Percentiles rank a stretch among this genome's conserved stretches.
Conservation (phyloP, 106 monocot species). For the Dioscorea alata region DNA sequence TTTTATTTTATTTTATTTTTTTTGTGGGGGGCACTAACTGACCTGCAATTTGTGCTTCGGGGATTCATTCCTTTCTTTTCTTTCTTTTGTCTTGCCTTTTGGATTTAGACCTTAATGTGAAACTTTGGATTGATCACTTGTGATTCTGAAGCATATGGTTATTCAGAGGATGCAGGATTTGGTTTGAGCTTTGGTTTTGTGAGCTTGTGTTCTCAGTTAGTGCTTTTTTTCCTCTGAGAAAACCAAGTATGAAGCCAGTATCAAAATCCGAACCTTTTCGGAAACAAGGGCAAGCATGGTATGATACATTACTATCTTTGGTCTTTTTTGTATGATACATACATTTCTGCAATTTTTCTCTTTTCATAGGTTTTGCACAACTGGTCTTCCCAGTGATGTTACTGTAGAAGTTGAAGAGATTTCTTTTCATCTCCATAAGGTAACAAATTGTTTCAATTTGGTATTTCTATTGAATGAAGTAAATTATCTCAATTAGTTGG, state of each 20-base stretch:
- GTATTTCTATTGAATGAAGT: not conserved
- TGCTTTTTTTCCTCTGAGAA: slow-evolving; percentile 5
- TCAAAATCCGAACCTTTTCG: slow-evolving; percentile 34
- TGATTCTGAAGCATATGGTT: too few species aligned
- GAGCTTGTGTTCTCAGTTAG: not conserved
- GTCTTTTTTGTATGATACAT: not conserved
- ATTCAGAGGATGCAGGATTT: not conserved
- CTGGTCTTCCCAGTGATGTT: slow-evolving; percentile 65
- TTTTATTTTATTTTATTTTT: too few species aligned
- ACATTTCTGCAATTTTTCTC: too few species aligned
- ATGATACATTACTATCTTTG: slow-evolving; percentile 3
- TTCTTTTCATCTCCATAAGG: slow-evolving; percentile 75
- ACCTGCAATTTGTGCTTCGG: too few species aligned
- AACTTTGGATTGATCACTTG: too few species aligned
- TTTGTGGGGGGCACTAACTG: too few species aligned
- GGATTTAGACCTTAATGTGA: too few species aligned
- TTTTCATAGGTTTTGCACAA: slow-evolving; percentile 43
- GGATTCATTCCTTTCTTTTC: too few species aligned
- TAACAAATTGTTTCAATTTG: not conserved
- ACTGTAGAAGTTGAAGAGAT: slow-evolving; percentile 52
- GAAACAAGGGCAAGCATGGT: slow-evolving; percentile 42
- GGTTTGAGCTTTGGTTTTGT: not conserved
- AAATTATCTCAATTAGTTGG: not conserved
- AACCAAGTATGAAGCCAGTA: slow-evolving; percentile 24
- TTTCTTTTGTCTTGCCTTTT: too few species aligned